Evolutionary conservation across 2,329 filamentous ascomycete genomes (phyloP), one percentile per base, ranked within the genome.

Genomic region (Gnomoniopsis smithogilvyi): DNA sequence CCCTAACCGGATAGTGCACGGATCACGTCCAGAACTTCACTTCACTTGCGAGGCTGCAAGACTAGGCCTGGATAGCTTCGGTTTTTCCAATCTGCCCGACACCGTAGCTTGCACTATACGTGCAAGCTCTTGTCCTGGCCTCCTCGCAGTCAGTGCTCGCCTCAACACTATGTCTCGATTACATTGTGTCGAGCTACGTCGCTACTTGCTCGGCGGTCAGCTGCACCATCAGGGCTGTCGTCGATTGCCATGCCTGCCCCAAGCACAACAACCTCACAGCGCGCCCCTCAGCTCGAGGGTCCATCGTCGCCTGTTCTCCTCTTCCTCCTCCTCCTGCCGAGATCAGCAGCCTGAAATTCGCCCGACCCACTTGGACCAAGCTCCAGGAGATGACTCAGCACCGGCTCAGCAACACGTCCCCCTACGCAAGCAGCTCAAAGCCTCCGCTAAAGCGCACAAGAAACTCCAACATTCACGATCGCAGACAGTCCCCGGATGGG

Each of bases 401-500:
- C 24, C 34, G 14, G 46, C 19, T n/a, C 53, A 21, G 1, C 54
- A 12, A 54, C 43, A 59, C 68, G 72, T 81, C 1, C 86, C 88
- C 11, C 75, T 91, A 11, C 84, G 89, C 34, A 92, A 92, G 69
- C 84, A 89, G 67, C 72, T 91, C 58, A 92, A 91, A 67, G 87
- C 90, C 26, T 82, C 89, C 62, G 85, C 81, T 17, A 81, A 72
- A 78, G 80, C 72, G 62, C 73, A 76, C 59, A 76, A 74, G 64
- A 79, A 78, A 63, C 76, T 78, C 62, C 73, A 74, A 53, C 80
- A 80, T 63, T 69, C 66, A 30, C 72, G 71, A 62, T 76, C 73
- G 51, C 83, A 86, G 70, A 80, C 77, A 19, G 82, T 84, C 1
- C 75, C 80, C 6, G 87, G 87, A 36, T 99, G 95, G 95, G 91